Conservation (phyloP, 345 rosid species). For the Fremontodendron californicum region DNA sequence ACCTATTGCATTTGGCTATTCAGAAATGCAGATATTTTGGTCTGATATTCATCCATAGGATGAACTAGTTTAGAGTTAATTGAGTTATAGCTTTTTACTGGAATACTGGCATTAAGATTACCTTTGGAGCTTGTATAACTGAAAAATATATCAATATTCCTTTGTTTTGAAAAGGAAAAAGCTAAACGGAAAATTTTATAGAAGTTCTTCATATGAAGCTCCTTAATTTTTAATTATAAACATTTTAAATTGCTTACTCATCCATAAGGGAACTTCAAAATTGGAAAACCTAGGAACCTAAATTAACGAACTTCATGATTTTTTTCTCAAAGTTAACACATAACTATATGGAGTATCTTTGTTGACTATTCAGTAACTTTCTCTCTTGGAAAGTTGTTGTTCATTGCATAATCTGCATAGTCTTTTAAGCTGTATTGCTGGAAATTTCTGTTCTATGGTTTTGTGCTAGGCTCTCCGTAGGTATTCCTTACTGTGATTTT, state of each 20-base stretch:
- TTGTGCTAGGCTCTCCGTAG: background rate
- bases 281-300: background rate
- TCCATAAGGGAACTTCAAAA: background rate
- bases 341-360: background rate
- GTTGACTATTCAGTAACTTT: background rate
- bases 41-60: background rate
- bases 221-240: background rate
- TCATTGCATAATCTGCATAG: background rate
- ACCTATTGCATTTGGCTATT: background rate
- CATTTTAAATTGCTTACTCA: background rate
- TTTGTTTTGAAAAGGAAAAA: background rate
- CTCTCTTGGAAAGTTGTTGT: constrained; percentile 12
- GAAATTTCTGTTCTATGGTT: background rate
- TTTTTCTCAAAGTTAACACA: background rate
- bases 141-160: background rate
- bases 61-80: background rate
- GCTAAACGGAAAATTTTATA: background rate
- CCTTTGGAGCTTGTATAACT: background rate
- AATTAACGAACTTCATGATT: background rate
- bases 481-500: background rate
- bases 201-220: background rate
- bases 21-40: background rate
- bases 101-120: background rate
- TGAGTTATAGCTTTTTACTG: background rate
- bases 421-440: background rate